Conservation (phyloP, 495 filamentous ascomycete genomes). For the Penicillium diatomitis region DNA sequence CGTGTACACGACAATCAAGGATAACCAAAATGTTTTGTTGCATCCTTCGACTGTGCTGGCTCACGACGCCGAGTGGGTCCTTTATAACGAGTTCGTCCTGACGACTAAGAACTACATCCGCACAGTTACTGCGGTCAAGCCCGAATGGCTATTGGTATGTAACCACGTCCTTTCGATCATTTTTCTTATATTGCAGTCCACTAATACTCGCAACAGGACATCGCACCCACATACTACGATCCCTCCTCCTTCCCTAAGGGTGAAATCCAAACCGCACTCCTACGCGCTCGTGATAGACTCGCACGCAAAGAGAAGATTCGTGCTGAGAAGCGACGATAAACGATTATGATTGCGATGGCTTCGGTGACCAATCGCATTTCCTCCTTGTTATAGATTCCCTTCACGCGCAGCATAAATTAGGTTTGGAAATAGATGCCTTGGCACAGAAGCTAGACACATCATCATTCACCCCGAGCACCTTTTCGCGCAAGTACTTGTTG, state of each 20-base stretch:
- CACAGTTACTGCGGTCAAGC: slow-evolving; percentile 51
- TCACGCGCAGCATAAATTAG: slow-evolving; percentile 1
- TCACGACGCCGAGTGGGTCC: slow-evolving; percentile 87
- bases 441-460: no score
- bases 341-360: slow-evolving; percentile 1
- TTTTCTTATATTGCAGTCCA: not conserved
- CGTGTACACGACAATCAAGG: slow-evolving; percentile 85
- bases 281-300: slow-evolving; percentile 65
- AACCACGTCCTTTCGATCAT: not conserved
- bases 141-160: slow-evolving; percentile 80
- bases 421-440: not conserved
- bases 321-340: slow-evolving; percentile 28
- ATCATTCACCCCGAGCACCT: no score
- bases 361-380: not conserved
- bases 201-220: slow-evolving; percentile 50
- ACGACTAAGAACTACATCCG: slow-evolving; percentile 89
- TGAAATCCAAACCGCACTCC: slow-evolving; percentile 69
- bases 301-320: slow-evolving; percentile 61
- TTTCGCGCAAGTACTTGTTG: no score
- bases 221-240: slow-evolving; percentile 89
- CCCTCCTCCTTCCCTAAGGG: slow-evolving; percentile 74
- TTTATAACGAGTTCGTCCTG: slow-evolving; percentile 98
- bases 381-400: slow-evolving; percentile 11
- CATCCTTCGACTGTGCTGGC: slow-evolving; percentile 84
- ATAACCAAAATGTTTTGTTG: slow-evolving; percentile 81